A percentile compares a stretch with the other conserved stretches of the same genome.
These are phyloP conservation scores for Penicillium hordei DNA, from an alignment of 2,329 filamentous ascomycete genomes.

Conservation along the genomic window DNA sequence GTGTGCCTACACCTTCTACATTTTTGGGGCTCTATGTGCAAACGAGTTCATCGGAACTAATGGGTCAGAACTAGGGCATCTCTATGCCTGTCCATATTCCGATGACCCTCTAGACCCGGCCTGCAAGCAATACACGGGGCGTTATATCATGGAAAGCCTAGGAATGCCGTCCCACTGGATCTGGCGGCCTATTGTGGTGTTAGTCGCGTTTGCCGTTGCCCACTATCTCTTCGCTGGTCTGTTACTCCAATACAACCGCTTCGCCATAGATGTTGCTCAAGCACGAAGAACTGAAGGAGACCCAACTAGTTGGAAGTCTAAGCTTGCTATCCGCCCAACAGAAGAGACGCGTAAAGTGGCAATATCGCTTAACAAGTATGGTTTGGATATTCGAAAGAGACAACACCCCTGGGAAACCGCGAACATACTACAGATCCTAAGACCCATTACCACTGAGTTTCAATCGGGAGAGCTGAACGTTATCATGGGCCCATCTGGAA, in stretches of 20 bases:
- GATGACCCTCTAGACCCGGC: slow-evolving; percentile 63
- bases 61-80: slow-evolving; percentile 52
- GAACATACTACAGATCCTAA: slow-evolving; percentile 55
- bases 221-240: slow-evolving; percentile 63
- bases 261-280: slow-evolving; percentile 69
- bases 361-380: slow-evolving; percentile 64
- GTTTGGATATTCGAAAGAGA: slow-evolving; percentile 64
- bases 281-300: slow-evolving; percentile 60
- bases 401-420: slow-evolving; percentile 49
- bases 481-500: slow-evolving; percentile 78
- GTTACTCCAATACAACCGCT: slow-evolving; percentile 62
- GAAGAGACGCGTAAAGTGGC: slow-evolving; percentile 61
- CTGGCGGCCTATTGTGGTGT: slow-evolving; percentile 62
- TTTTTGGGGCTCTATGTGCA: slow-evolving; percentile 67
- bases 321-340: slow-evolving; percentile 57
- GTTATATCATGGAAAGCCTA: slow-evolving; percentile 67
- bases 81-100: slow-evolving; percentile 69
- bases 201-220: slow-evolving; percentile 62
- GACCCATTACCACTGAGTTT: slow-evolving; percentile 66
- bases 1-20: slow-evolving; percentile 52
- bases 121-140: slow-evolving; percentile 68
- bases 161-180: slow-evolving; percentile 69
- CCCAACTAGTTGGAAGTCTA: slow-evolving; percentile 68
- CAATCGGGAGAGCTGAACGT: slow-evolving; percentile 68
- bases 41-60: slow-evolving; percentile 64